Conservation (phyloP, 148 eudicot species). For the Chenopodium berlandieri region DNA sequence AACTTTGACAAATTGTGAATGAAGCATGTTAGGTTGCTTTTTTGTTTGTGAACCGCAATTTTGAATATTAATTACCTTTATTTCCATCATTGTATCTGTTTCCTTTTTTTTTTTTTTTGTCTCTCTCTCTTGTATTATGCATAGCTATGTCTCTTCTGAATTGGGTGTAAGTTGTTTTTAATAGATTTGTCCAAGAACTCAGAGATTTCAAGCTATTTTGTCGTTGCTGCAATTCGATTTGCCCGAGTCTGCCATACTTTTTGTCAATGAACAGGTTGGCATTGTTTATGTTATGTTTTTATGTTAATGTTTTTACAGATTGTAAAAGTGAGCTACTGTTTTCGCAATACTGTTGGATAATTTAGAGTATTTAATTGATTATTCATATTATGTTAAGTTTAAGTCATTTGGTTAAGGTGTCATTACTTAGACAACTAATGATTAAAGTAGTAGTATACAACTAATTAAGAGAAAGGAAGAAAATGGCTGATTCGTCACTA, state of each 20-base stretch:
- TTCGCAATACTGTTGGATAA: no score
- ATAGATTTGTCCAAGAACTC: constrained; percentile 61
- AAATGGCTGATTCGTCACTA: no score
- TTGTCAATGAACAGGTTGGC: constrained; percentile 84
- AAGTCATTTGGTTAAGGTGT: no score
- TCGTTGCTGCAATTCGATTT: constrained; percentile 64
- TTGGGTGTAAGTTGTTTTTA: constrained; percentile 3
- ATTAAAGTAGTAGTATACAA: no score
- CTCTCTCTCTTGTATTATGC: background rate
- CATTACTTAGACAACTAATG: no score
- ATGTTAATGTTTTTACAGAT: background rate
- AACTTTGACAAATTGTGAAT: background rate
- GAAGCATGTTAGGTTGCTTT: background rate
- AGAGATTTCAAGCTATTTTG: constrained; percentile 53
- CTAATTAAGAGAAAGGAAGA: no score
- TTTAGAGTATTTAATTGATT: no score
- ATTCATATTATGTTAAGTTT: no score
- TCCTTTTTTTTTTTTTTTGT: background rate
- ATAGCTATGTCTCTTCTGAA: constrained; percentile 16
- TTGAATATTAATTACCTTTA: background rate
- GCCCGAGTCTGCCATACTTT: constrained; percentile 85
- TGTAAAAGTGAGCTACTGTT: background rate
- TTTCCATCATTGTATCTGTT: background rate
- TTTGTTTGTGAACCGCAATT: background rate
- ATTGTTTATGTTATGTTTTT: constrained; percentile 1